These are phyloP conservation scores for Pseudogymnoascus sp. DNA, from an alignment of 2,329 filamentous ascomycete genomes.

Conservation along the genomic window DNA sequence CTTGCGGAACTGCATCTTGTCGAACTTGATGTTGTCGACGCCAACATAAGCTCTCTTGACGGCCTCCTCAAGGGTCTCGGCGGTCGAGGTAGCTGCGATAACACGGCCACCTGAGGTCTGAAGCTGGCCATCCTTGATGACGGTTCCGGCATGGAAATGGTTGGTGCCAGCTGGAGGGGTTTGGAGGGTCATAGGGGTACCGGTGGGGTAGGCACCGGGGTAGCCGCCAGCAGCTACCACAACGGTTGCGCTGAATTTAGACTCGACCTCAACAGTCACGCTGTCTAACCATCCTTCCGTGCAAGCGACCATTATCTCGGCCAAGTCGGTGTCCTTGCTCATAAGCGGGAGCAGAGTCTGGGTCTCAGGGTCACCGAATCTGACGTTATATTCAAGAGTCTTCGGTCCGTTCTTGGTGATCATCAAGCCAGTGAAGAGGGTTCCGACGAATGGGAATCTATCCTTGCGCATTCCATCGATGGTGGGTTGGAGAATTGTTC, in stretches of 20 bases:
- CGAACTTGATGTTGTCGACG: conserved; percentile 68
- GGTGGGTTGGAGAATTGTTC: conserved; percentile 79
- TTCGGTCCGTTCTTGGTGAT: conserved; percentile 75
- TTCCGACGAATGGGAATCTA: conserved; percentile 63
- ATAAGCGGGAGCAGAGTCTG: conserved; percentile 79
- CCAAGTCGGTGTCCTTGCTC: conserved; percentile 71
- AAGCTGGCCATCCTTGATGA: conserved; percentile 54
- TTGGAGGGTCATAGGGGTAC: conserved; percentile 50
- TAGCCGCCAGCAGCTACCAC: conserved; percentile 93
- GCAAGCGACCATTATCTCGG: conserved; percentile 82
- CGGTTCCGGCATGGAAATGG: conserved; percentile 91
- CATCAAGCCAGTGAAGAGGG: conserved; percentile 89
- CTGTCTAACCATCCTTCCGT: conserved; percentile 66
- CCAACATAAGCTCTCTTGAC: conserved; percentile 84
- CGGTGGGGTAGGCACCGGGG: conserved; percentile 78
- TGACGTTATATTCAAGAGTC: conserved; percentile 86
- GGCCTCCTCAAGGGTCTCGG: conserved; percentile 68
- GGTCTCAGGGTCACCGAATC: conserved; percentile 87
- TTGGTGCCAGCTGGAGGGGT: conserved; percentile 43
- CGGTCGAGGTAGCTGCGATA: conserved; percentile 82
- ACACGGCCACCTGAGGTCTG: conserved; percentile 81
- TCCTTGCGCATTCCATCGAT: conserved; percentile 83
- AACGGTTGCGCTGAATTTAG: conserved; percentile 76
- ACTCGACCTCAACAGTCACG: conserved; percentile 59
- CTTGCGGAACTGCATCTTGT: conserved; percentile 55